Evolutionary conservation across 2,329 filamentous ascomycete species (phyloP).

Genomic region (Trichoderma aggressivum): DNA sequence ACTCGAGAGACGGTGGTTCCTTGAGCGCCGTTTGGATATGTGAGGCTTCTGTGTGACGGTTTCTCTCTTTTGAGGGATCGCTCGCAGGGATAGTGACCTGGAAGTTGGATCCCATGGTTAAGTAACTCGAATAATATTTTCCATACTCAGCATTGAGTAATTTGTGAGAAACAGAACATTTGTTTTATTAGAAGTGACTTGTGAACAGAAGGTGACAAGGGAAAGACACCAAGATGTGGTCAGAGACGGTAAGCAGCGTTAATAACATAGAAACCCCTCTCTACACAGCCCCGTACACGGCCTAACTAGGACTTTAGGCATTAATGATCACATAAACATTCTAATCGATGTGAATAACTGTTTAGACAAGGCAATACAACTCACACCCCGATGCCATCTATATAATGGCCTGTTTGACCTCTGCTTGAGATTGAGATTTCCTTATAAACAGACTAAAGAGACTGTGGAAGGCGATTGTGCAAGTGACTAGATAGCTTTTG

Average conservation of each 20-base stretch:
- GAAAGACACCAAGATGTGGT: background rate
- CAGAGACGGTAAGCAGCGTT: background rate
- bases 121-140: background rate
- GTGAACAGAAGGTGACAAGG: background rate
- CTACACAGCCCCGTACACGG: background rate
- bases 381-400: background rate
- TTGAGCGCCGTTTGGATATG: background rate
- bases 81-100: background rate
- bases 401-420: background rate
- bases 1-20: background rate
- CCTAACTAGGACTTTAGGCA: background rate
- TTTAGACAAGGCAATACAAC: background rate
- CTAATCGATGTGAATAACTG: background rate
- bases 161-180: accelerated
- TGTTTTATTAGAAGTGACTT: accelerated
- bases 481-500: no score
- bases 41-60: background rate
- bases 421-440: background rate
- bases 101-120: background rate
- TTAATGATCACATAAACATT: background rate
- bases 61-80: background rate
- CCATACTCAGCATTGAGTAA: background rate
- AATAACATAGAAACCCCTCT: background rate
- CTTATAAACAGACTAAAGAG: background rate
- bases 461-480: background rate